Percentiles rank a stretch among this genome's conserved stretches.
Conservation (phyloP, 345 rosid genomes). For the Hirschfeldia incana region DNA sequence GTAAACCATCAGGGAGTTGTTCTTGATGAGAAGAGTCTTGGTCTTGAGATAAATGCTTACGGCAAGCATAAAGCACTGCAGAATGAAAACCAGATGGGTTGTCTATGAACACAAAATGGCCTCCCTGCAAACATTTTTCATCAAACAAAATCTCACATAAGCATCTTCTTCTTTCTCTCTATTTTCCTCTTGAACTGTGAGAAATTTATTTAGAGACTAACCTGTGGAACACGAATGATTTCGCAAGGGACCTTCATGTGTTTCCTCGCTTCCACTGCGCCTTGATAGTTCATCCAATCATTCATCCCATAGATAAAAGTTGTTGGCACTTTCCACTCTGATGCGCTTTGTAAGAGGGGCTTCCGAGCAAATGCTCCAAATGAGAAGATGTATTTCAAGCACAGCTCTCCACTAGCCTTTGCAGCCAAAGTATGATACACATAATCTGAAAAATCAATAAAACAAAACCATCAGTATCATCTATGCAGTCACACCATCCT, state of each 20-base stretch:
- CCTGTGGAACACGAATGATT: conserved; percentile 93
- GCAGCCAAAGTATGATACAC: conserved; percentile 88
- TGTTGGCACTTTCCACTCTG: conserved; percentile 97
- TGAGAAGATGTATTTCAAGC: conserved; percentile 86
- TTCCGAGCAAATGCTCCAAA: conserved; percentile 92
- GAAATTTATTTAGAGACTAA: conserved; percentile 27
- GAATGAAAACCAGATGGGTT: conserved; percentile 73
- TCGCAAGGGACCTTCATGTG: conserved; percentile 91
- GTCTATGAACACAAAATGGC: conserved; percentile 91
- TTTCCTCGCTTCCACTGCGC: conserved; percentile 82
- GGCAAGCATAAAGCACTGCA: conserved; percentile 73
- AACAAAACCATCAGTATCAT: conserved; percentile 18
- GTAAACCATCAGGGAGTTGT: conserved; percentile 64
- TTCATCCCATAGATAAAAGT: conserved; percentile 81
- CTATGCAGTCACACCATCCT: neutral
- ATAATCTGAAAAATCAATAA: conserved; percentile 55
- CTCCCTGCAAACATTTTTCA: conserved; percentile 50
- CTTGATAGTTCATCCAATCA: conserved; percentile 96
- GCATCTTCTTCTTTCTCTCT: conserved; percentile 12
- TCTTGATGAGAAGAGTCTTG: conserved; percentile 47
- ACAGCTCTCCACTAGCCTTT: conserved; percentile 96
- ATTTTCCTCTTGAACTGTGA: neutral
- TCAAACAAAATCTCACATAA: conserved; percentile 20
- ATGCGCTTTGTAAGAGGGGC: conserved; percentile 86
- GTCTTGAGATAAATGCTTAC: conserved; percentile 50